Base-by-base conservation (phyloP, 495 filamentous ascomycete species). In the Trypethelium eluteriae region DNA sequence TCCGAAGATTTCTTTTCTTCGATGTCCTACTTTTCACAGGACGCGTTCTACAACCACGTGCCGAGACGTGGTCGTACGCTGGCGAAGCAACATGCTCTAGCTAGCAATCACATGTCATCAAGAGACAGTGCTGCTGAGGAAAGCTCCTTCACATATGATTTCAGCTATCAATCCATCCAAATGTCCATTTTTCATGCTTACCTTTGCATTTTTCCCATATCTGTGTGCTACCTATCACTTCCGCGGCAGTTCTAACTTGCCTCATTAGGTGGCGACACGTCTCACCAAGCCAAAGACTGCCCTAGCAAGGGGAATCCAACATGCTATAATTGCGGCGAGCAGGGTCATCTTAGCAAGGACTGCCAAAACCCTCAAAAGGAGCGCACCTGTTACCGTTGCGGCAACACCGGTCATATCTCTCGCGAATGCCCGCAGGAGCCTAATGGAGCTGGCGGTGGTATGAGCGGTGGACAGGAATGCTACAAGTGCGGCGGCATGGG, bases 401-500 rank as follows among this genome's bases (percentile, higher is more conserved):
- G 89, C 73, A 83, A 88, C 74, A 77, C 84, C 66, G 94, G 94
- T 61, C 94, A 98, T 82, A 88, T 98, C 76, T 93, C 90, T 69
- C 93, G 94, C 72, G 94, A 98, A 69, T 98, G 95, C 82, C 81
- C 81, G 65, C 84, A 88, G 73, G 71, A 71, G 18, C 76, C 81
- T 49, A 71, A 68, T 75, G 73, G 83, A 47, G 25, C 53, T 4
- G 14, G 25, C 10, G 77, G 71, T 44, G 71, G 69, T 14, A 74
- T 76, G 68, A 76, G 79, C 67, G 71, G 76, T 18, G 83, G 84
- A 61, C 85, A 89, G 72, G 88, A 98, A 78, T 98, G 94, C 87
- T 98, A 98, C 88, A 98, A 98, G 87, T 98, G 95, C 81, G 93
- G 92, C 62, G 90, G 96, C 81, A 83, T 93, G 66, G 95, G 94